phyloP scores from a whole-genome alignment of 352 stramenopile species.

The Saprolegnia parasitica region DNA sequence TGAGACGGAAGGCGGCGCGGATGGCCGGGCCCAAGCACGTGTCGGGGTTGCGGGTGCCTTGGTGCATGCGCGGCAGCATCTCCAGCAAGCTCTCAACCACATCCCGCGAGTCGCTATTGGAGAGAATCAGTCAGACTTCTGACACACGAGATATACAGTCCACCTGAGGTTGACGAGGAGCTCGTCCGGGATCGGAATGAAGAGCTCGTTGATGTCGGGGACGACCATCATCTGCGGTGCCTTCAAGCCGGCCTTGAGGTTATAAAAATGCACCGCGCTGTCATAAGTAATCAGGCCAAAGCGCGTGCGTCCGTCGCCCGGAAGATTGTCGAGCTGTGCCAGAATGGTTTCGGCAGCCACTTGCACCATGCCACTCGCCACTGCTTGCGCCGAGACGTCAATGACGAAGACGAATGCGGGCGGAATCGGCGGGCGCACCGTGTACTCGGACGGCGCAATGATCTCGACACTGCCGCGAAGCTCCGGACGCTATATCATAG shows the following conservation, averaged over 20 bases:
- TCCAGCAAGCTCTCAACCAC: slow-evolving; percentile 96
- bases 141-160: background rate
- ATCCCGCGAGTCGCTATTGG: slow-evolving; percentile 78
- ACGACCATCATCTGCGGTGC: slow-evolving; percentile 87
- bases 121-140: background rate
- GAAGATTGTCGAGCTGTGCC: slow-evolving; percentile 74
- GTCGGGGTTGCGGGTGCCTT: slow-evolving; percentile 72
- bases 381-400: slow-evolving; percentile 72
- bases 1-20: slow-evolving; percentile 96
- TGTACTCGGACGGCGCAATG: slow-evolving; percentile 83
- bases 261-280: slow-evolving; percentile 85
- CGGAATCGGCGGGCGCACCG: slow-evolving; percentile 82
- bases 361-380: slow-evolving; percentile 68
- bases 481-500: slow-evolving; percentile 54
- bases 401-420: slow-evolving; percentile 88
- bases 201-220: slow-evolving; percentile 81
- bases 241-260: slow-evolving; percentile 70
- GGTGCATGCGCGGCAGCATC: slow-evolving; percentile 87
- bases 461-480: slow-evolving; percentile 81
- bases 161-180: slow-evolving; percentile 95
- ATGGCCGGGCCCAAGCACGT: slow-evolving; percentile 83
- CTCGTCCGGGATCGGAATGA: slow-evolving; percentile 93
- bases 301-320: slow-evolving; percentile 61
- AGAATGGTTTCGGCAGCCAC: slow-evolving; percentile 73
- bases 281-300: slow-evolving; percentile 86